phyloP scores from a whole-genome alignment of 2,329 filamentous ascomycete species.

The Metarhizium sp. region DNA sequence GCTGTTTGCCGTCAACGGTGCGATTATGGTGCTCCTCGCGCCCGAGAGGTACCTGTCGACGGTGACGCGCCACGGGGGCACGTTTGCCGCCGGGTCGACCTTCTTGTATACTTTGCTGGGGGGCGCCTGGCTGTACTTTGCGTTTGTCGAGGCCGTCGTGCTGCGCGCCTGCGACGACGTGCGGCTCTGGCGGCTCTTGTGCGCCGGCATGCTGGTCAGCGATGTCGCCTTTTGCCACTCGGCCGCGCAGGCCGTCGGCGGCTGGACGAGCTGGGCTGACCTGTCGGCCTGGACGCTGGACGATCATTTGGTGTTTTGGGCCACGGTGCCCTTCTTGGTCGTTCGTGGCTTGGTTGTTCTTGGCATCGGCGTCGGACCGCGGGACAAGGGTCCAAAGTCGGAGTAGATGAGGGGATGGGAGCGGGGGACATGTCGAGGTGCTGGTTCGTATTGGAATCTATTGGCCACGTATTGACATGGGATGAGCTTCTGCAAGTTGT shows the following conservation, averaged over 20 bases:
- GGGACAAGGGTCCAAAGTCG: too few relatives aligned
- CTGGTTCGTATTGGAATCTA: too few relatives aligned
- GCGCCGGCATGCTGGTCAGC: conserved; percentile 26
- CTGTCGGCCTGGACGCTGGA: conserved; percentile 18
- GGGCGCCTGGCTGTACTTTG: conserved; percentile 21
- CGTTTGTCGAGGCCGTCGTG: conserved; percentile 26
- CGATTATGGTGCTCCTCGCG: conserved; percentile 16
- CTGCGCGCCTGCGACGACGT: conserved; percentile 22
- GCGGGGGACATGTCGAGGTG: too few relatives aligned
- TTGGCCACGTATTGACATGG: too few relatives aligned
- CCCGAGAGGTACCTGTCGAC: conserved; percentile 18
- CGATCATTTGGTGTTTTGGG: conserved; percentile 17
- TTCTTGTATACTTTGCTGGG: conserved; percentile 12
- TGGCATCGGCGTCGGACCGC: conserved; percentile 13
- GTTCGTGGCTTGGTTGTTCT: conserved; percentile 20
- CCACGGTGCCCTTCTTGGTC: conserved; percentile 18
- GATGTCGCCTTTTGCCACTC: conserved; percentile 20
- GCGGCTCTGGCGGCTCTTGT: conserved; percentile 24
- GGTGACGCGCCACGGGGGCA: conserved; percentile 17
- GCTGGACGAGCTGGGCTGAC: conserved; percentile 17
- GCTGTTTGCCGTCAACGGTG: conserved; percentile 21
- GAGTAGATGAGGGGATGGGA: too few relatives aligned
- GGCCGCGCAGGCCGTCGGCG: conserved; percentile 23
- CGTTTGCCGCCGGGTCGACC: conserved; percentile 11
- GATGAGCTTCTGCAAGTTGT: too few relatives aligned